These are phyloP conservation scores for Lyophyllum shimeji DNA, from an alignment of 768 basidiomycete genomes.

Conservation along the genomic window DNA sequence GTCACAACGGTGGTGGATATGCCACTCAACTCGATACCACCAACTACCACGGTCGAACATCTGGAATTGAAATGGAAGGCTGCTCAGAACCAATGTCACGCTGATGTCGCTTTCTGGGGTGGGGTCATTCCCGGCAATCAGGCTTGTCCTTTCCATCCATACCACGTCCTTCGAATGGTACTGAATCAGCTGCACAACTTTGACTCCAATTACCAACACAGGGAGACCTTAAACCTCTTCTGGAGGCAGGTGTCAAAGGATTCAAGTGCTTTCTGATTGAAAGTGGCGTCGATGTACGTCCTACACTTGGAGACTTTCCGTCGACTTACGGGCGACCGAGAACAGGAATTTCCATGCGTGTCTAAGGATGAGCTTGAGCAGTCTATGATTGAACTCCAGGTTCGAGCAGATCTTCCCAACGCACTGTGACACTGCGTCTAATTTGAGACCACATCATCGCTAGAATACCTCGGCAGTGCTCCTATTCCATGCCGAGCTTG, in stretches of 20 bases:
- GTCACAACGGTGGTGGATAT: slow-evolving; percentile 97
- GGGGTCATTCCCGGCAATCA: slow-evolving; percentile 93
- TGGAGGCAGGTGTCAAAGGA: slow-evolving; percentile 83
- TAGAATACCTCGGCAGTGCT: slow-evolving; percentile 72
- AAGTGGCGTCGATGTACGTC: slow-evolving; percentile 85
- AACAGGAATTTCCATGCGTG: slow-evolving; percentile 93
- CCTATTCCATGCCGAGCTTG: slow-evolving; percentile 93
- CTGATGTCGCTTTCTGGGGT: slow-evolving; percentile 92
- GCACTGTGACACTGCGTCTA: neutral
- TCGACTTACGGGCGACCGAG: neutral
- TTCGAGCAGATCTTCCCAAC: slow-evolving; percentile 25
- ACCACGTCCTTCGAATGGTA: neutral
- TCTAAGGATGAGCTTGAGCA: slow-evolving; percentile 60
- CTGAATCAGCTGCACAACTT: neutral
- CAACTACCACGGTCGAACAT: slow-evolving; percentile 84
- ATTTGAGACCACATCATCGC: slow-evolving; percentile 1
- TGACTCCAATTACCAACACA: slow-evolving; percentile 25
- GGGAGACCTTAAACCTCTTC: slow-evolving; percentile 73
- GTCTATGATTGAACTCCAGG: slow-evolving; percentile 79
- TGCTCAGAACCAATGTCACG: slow-evolving; percentile 71
- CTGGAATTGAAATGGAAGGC: slow-evolving; percentile 69
- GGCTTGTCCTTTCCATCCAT: slow-evolving; percentile 35
- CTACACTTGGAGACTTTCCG: slow-evolving; percentile 1
- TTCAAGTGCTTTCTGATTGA: slow-evolving; percentile 98
- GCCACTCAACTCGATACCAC: slow-evolving; percentile 97